Evolutionary conservation across 1,284 basidiomycete genomes (phyloP).

Genomic region (Tylopilus sp.): DNA sequence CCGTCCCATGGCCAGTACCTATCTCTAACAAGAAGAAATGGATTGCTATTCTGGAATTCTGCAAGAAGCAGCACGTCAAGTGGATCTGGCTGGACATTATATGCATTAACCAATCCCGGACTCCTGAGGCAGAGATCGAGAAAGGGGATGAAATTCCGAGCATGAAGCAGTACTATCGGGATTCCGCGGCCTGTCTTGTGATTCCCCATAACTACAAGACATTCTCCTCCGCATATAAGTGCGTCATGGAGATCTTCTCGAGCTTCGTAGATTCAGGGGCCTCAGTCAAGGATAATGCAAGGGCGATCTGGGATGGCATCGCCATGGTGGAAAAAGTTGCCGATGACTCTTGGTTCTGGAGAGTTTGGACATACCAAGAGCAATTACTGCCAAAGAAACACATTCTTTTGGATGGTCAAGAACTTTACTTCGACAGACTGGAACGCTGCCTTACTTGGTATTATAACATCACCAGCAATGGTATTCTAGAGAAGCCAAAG

Average conservation of each 20-base stretch:
- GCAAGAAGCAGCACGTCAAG: not conserved
- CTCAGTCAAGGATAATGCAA: not conserved
- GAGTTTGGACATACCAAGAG: slow-evolving; percentile 13
- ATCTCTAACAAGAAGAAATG: slow-evolving; percentile 7
- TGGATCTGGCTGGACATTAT: slow-evolving; percentile 14
- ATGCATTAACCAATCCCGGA: slow-evolving; percentile 10
- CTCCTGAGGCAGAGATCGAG: slow-evolving; percentile 3
- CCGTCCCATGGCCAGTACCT: slow-evolving; percentile 7
- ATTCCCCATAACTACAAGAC: not conserved
- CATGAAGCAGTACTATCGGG: slow-evolving; percentile 11
- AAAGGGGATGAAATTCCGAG: slow-evolving; percentile 6
- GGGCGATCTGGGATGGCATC: slow-evolving; percentile 5
- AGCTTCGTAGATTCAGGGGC: not conserved
- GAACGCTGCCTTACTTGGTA: slow-evolving; percentile 2
- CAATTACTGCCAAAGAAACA: slow-evolving; percentile 2
- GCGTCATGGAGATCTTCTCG: slow-evolving; percentile 5
- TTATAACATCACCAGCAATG: not conserved
- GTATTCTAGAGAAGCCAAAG: not conserved
- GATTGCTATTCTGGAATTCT: slow-evolving; percentile 5
- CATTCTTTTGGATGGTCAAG: slow-evolving; percentile 11
- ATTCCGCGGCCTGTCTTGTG: slow-evolving; percentile 3
- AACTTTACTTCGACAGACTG: not conserved
- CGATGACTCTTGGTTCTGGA: slow-evolving; percentile 6
- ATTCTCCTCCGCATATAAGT: not conserved
- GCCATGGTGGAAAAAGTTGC: not conserved